Conservation (phyloP, 441 rosid species). For the Raphanus hybrid region DNA sequence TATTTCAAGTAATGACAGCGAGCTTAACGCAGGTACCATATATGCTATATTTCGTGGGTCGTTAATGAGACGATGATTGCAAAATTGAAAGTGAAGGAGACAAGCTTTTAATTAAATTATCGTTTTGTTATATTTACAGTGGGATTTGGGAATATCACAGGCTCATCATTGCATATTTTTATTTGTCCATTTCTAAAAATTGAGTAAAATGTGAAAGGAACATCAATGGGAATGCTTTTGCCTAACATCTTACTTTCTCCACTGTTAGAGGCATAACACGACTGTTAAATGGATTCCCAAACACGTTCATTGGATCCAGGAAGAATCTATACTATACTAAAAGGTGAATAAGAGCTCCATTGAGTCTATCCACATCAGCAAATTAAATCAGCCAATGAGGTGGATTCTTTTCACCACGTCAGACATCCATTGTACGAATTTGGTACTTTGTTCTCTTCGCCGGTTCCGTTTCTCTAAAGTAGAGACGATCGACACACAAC, state of each 20-base stretch:
- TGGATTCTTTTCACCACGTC: too few species aligned
- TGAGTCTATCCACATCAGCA: too few species aligned
- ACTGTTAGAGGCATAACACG: conserved; percentile 44
- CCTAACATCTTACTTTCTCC: conserved; percentile 42
- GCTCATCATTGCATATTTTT: conserved; percentile 29
- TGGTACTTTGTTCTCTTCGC: too few species aligned
- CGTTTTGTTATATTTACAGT: conserved; percentile 23
- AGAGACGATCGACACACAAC: too few species aligned
- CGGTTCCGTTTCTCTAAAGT: too few species aligned
- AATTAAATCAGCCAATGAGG: too few species aligned
- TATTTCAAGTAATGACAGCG: too few species aligned
- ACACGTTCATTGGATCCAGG: conserved; percentile 41
- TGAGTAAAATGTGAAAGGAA: conserved; percentile 32
- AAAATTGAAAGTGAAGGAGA: conserved; percentile 36
- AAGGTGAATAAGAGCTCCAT: too few species aligned
- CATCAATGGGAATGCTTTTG: conserved; percentile 35
- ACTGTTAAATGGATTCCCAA: conserved; percentile 48
- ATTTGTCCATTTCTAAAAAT: conserved; percentile 1
- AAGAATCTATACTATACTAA: conserved; percentile 7
- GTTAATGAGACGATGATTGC: conserved; percentile 29
- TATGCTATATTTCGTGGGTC: too few species aligned
- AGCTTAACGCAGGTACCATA: too few species aligned
- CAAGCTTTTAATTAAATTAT: conserved; percentile 34
- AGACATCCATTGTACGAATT: too few species aligned
- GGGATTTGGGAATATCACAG: conserved; percentile 31